These are phyloP conservation scores for Globisporangium spinosum DNA, from an alignment of 352 stramenopile species.

Conservation along the genomic window DNA sequence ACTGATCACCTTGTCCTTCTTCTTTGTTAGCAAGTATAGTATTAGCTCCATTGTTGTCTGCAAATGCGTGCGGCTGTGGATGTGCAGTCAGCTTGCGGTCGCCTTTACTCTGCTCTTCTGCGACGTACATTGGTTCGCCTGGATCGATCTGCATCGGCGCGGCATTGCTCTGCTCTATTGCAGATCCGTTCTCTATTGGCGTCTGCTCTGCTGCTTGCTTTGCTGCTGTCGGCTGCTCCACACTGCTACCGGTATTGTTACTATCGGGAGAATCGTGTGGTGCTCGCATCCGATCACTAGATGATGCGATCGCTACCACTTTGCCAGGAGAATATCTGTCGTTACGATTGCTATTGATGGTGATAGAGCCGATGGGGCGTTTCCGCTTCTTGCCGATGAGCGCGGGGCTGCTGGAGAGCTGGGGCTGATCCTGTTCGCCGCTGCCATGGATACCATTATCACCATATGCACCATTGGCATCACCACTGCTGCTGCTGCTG, in stretches of 20 bases:
- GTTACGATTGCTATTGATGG: neutral
- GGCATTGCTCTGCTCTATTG: neutral
- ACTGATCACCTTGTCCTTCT: neutral
- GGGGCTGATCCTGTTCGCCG: neutral
- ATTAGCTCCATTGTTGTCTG: neutral
- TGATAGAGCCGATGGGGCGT: conserved; percentile 22
- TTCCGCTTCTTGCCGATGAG: conserved; percentile 53
- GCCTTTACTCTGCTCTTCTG: neutral
- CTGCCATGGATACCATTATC: neutral
- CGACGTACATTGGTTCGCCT: neutral
- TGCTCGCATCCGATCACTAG: neutral
- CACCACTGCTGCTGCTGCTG: neutral
- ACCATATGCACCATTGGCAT: neutral
- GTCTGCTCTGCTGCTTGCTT: neutral
- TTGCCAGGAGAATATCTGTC: neutral
- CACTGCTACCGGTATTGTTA: conserved; percentile 11
- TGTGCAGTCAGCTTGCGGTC: neutral
- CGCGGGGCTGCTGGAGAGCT: neutral
- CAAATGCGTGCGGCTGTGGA: neutral
- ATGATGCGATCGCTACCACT: too few species aligned
- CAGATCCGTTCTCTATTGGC: neutral
- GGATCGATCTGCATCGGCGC: neutral
- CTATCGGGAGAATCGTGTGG: neutral
- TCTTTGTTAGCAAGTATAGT: neutral
- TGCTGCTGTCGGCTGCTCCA: conserved; percentile 8